A percentile compares a stretch with the other conserved stretches of the same genome.
phyloP scores from a whole-genome alignment of 345 rosid genomes.

The Lagerstroemia speciosa region DNA sequence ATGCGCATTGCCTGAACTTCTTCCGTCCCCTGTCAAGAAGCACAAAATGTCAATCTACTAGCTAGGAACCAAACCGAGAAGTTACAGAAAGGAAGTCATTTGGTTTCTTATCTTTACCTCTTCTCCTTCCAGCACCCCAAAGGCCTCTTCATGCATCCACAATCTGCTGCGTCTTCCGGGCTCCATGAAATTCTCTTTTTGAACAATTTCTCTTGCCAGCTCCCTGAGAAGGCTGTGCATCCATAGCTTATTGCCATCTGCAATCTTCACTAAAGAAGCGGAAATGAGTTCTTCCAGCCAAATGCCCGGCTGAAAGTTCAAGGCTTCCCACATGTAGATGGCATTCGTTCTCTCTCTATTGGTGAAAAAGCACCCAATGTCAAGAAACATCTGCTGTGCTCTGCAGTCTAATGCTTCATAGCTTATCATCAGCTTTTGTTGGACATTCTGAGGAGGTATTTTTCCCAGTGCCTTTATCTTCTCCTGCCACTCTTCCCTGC shows the following conservation, averaged over 20 bases:
- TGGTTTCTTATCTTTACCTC: slow-evolving; percentile 7
- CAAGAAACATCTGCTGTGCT: slow-evolving; percentile 12
- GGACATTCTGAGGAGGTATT: slow-evolving; percentile 10
- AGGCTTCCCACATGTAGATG: slow-evolving; percentile 15
- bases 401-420: neutral
- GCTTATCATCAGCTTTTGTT: slow-evolving; percentile 5
- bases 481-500: slow-evolving; percentile 9
- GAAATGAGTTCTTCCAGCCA: slow-evolving; percentile 3
- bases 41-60: neutral
- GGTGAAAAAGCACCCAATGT: slow-evolving; percentile 7
- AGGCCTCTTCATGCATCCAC: slow-evolving; percentile 17
- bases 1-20: slow-evolving; percentile 15
- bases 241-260: slow-evolving; percentile 4
- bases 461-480: slow-evolving; percentile 1
- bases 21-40: slow-evolving; percentile 15
- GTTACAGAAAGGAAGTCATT: neutral
- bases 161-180: slow-evolving; percentile 20
- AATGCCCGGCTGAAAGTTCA: slow-evolving; percentile 1
- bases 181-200: neutral
- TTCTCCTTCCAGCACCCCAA: neutral
- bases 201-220: slow-evolving; percentile 22
- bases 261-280: slow-evolving; percentile 5
- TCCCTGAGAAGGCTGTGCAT: slow-evolving; percentile 13
- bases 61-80: neutral
- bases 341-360: slow-evolving; percentile 1